Evolutionary conservation across 768 basidiomycete genomes (phyloP).

Genomic region (Leucocoprinus sp.): DNA sequence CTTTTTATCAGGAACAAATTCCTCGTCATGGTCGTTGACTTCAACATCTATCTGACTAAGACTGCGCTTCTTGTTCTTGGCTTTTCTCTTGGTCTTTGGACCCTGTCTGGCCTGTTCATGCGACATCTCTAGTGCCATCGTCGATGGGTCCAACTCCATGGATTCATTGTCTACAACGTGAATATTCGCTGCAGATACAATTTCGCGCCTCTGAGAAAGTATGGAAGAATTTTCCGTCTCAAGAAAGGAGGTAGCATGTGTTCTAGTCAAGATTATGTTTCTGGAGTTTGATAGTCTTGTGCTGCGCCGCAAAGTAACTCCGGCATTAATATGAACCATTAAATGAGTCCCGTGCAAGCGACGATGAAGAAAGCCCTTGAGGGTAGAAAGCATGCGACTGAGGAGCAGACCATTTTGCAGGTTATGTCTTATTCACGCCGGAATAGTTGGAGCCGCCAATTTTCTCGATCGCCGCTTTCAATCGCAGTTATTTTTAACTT

Average conservation of each 20-base stretch:
- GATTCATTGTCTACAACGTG: background rate
- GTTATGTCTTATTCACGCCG: background rate
- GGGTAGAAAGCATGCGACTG: slow-evolving; percentile 1
- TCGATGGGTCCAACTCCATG: background rate
- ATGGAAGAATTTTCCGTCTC: background rate
- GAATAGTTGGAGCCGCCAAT: background rate
- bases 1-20: slow-evolving; percentile 6
- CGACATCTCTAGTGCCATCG: background rate
- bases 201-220: background rate
- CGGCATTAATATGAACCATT: background rate
- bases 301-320: slow-evolving; percentile 7
- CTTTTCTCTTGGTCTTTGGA: slow-evolving; percentile 3
- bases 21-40: slow-evolving; percentile 9
- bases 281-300: background rate
- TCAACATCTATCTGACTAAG: background rate
- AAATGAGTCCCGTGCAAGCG: background rate
- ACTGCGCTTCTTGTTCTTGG: slow-evolving; percentile 3
- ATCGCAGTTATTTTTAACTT: no score
- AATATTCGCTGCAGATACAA: background rate
- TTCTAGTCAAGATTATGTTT: background rate
- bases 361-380: background rate
- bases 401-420: background rate
- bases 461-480: slow-evolving; percentile 6
- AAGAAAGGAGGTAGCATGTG: background rate
- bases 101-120: background rate